These are phyloP conservation scores for Fibroporia radiculosa DNA, from an alignment of 768 basidiomycete genomes.

Conservation along the genomic window DNA sequence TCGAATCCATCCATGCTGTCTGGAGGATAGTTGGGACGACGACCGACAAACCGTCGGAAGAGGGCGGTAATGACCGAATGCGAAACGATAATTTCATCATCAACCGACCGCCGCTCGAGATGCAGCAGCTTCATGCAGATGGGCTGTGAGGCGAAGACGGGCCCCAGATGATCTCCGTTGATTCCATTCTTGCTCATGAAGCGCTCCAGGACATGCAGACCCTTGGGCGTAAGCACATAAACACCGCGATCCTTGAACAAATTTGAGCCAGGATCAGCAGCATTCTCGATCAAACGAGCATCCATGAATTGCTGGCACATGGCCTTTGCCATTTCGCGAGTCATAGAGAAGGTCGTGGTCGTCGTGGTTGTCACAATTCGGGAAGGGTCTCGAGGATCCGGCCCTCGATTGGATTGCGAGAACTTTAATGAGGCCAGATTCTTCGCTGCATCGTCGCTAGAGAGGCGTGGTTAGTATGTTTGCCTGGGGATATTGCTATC, in stretches of 20 bases:
- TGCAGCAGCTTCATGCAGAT: constrained; percentile 98
- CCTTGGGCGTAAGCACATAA: constrained; percentile 93
- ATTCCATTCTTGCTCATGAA: constrained; percentile 99
- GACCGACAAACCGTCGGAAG: constrained; percentile 92
- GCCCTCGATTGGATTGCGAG: constrained; percentile 96
- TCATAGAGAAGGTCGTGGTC: constrained; percentile 99
- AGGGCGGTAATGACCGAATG: constrained; percentile 90
- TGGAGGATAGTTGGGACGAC: constrained; percentile 70
- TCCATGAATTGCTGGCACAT: constrained; percentile 99
- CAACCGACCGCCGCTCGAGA: constrained; percentile 83
- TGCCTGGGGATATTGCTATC: background rate
- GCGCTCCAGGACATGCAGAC: constrained; percentile 96
- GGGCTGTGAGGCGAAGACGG: constrained; percentile 84
- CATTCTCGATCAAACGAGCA: constrained; percentile 95
- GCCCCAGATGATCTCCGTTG: constrained; percentile 85
- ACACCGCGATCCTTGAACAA: constrained; percentile 98
- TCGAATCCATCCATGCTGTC: constrained; percentile 43
- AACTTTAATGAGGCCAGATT: constrained; percentile 96
- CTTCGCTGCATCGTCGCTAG: constrained; percentile 87
- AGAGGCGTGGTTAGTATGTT: constrained; percentile 5
- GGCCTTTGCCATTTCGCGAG: constrained; percentile 98
- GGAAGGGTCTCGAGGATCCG: constrained; percentile 96
- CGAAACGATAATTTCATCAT: constrained; percentile 97
- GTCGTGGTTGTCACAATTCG: constrained; percentile 99
- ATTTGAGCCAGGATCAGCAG: constrained; percentile 78